Conservation (phyloP, 306 rosid genomes). For the Cucurbita argyrosperma region DNA sequence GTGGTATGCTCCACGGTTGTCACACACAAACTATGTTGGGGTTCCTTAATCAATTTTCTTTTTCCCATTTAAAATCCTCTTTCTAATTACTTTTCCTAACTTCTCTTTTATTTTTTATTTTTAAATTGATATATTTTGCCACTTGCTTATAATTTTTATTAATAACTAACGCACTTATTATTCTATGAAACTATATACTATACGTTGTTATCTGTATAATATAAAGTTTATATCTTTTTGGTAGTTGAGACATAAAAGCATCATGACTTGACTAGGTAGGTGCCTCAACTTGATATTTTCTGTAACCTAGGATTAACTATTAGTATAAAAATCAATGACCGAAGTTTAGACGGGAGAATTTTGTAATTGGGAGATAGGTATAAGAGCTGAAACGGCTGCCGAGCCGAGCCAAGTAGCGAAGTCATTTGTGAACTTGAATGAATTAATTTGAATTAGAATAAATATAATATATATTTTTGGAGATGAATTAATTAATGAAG, state of each 20-base stretch:
- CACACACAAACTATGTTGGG: constrained; percentile 4
- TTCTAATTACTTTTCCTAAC: not conserved
- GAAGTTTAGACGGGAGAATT: not conserved
- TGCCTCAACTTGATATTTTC: not conserved
- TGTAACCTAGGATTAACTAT: too few relatives aligned
- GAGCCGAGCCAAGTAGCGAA: not conserved
- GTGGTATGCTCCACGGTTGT: constrained; percentile 4
- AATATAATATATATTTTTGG: too few relatives aligned
- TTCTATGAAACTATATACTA: too few relatives aligned
- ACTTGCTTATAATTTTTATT: too few relatives aligned
- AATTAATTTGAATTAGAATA: not conserved
- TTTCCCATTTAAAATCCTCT: not conserved
- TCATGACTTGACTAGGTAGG: not conserved
- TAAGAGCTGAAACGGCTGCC: not conserved
- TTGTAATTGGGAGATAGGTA: not conserved
- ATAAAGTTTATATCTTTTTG: too few relatives aligned
- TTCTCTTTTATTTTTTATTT: too few relatives aligned
- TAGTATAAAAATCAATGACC: too few relatives aligned
- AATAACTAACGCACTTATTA: too few relatives aligned
- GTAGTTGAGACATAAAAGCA: not conserved
- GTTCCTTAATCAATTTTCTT: not conserved
- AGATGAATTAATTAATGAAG: not conserved
- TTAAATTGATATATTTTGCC: too few relatives aligned
- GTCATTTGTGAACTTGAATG: not conserved
- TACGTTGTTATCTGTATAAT: too few relatives aligned